Evolutionary conservation across 2,329 filamentous ascomycete genomes (phyloP).

Genomic region (Aureobasidium musti): DNA sequence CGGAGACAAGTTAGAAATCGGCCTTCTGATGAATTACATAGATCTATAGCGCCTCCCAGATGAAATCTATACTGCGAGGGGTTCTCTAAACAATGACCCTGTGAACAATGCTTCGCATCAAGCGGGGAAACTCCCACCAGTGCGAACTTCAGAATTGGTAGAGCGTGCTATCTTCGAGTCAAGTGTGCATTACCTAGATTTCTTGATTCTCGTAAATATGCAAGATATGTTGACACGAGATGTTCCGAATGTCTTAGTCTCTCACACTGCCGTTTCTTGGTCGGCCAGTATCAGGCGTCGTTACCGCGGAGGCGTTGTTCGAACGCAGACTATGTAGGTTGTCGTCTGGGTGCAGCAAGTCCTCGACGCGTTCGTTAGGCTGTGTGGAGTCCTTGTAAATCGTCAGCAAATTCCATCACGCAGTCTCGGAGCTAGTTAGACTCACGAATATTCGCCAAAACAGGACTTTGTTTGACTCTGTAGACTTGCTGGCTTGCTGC

Average conservation of each 20-base stretch:
- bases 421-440: neutral
- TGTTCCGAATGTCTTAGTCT: neutral
- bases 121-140: neutral
- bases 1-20: too few species aligned
- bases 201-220: too few species aligned
- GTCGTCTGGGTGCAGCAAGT: slow-evolving; percentile 14
- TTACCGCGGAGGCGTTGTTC: neutral
- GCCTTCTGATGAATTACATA: too few species aligned
- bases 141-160: neutral
- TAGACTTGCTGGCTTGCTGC: neutral
- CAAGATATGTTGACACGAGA: too few species aligned
- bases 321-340: slow-evolving; percentile 9
- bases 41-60: too few species aligned
- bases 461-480: neutral
- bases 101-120: neutral
- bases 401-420: neutral
- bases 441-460: slow-evolving; percentile 25
- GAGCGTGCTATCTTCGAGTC: too few species aligned
- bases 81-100: too few species aligned
- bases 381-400: neutral
- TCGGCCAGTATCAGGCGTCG: neutral
- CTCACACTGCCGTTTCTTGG: neutral
- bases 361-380: neutral
- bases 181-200: too few species aligned
- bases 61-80: neutral